Conservation (phyloP, 1,284 basidiomycete genomes). For the Laetiporus sulphureus region DNA sequence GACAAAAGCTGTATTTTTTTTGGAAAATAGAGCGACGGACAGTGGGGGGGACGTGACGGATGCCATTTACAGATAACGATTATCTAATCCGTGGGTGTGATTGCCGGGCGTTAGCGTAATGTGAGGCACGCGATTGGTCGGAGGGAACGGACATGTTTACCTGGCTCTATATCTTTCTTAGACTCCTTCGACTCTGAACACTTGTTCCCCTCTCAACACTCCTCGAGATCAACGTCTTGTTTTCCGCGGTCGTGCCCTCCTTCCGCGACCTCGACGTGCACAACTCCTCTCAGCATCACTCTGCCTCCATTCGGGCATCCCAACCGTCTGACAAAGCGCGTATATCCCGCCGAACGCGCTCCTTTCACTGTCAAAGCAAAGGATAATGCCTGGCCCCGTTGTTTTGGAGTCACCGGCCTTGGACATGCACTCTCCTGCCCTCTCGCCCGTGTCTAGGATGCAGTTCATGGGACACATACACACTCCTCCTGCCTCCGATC, state of each 20-base stretch:
- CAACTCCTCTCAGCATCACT: neutral
- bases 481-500: slow-evolving; percentile 27
- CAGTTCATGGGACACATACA: slow-evolving; percentile 26
- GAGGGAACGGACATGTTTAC: slow-evolving; percentile 4
- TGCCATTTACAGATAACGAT: slow-evolving; percentile 1
- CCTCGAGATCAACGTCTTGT: slow-evolving; percentile 5
- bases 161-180: slow-evolving; percentile 9
- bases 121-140: neutral
- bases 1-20: neutral
- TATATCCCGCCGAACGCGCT: no score
- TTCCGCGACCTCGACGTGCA: neutral
- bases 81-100: slow-evolving; percentile 5
- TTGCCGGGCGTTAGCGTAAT: slow-evolving; percentile 7
- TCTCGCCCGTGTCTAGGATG: slow-evolving; percentile 22
- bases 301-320: neutral
- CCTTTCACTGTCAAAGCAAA: no score
- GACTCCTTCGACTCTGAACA: slow-evolving; percentile 2
- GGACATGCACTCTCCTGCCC: slow-evolving; percentile 24
- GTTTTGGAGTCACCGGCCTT: slow-evolving; percentile 24
- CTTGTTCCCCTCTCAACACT: slow-evolving; percentile 5
- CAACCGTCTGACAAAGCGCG: slow-evolving; percentile 9
- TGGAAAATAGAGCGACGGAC: slow-evolving; percentile 1
- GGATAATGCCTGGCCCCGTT: slow-evolving; percentile 22
- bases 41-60: neutral
- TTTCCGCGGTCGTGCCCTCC: slow-evolving; percentile 1